Conservation (phyloP, 345 rosid species). For the Eucalyptus pauciflora region DNA sequence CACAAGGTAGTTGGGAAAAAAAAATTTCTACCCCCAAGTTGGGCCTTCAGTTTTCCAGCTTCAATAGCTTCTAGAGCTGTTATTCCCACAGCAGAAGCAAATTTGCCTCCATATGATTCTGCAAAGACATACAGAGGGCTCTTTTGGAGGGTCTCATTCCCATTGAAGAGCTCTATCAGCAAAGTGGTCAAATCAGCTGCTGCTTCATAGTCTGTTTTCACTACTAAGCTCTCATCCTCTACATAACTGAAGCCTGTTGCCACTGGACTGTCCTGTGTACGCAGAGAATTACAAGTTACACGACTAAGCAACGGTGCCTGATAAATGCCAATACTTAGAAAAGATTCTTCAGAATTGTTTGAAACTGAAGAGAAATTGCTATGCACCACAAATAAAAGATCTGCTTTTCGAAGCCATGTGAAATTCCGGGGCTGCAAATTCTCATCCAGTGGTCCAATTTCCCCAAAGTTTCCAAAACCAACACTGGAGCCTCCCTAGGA, state of each 20-base stretch:
- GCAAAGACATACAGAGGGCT: slow-evolving; percentile 25
- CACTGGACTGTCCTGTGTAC: slow-evolving; percentile 28
- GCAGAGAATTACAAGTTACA: background rate
- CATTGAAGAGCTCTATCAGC: slow-evolving; percentile 19
- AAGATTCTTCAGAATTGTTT: background rate
- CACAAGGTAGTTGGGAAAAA: background rate
- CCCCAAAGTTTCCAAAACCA: slow-evolving; percentile 26
- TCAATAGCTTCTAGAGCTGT: slow-evolving; percentile 22
- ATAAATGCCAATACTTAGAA: background rate
- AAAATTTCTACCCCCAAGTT: slow-evolving; percentile 15
- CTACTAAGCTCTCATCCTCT: slow-evolving; percentile 15
- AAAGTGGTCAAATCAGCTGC: slow-evolving; percentile 31
- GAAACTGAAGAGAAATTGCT: background rate
- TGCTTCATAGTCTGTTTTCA: slow-evolving; percentile 27
- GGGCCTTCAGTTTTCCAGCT: slow-evolving; percentile 25
- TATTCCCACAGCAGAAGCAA: slow-evolving; percentile 26
- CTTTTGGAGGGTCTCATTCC: slow-evolving; percentile 10
- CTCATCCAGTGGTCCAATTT: slow-evolving; percentile 28
- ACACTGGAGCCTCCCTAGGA: slow-evolving; percentile 25
- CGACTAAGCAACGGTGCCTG: background rate
- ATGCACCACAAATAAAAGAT: slow-evolving; percentile 33
- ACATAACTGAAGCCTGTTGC: slow-evolving; percentile 34
- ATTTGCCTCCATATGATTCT: slow-evolving; percentile 47
- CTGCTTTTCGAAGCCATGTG: slow-evolving; percentile 38
- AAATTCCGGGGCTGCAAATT: slow-evolving; percentile 20